Base-by-base conservation (phyloP, 306 rosid genomes). In the Sicyos edulis region DNA sequence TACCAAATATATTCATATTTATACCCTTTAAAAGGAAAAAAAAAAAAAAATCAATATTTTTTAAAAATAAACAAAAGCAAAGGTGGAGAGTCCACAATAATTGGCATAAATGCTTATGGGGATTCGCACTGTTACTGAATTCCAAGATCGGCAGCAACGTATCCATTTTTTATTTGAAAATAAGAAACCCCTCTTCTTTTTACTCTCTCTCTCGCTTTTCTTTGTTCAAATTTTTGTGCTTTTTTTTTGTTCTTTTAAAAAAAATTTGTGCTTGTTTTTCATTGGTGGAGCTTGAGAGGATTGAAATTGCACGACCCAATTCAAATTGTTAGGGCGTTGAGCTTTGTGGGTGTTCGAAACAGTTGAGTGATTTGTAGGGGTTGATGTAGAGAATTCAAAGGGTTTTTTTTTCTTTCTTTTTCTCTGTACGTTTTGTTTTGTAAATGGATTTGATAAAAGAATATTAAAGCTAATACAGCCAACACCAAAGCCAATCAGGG, bases 41-140 rank as follows among this genome's bases (percentile, higher is more conserved):
- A n/a, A n/a, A n/a, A n/a, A n/a, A n/a, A n/a, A 26, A 26, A 26
- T 26, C 3, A 1, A 26, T 2, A 45, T 47, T 47, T 45, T 45
- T 45, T 9, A 5, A 50, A 85, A 50, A 85, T 80, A 78, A 20
- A 15, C 10, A 54, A 73, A 74, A 63, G 74, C 70, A 60, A 73
- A 78, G 88, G 93, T 93, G 99, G 97, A 81, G 85, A 88, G 88
- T 87, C 96, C 92, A 93, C 92, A 87, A 91, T 86, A 91, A 91
- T 88, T 85, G 88, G 99, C 92, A 93, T 88, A 87, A 89, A 91
- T 93, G 96, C 97, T 87, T 87, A 88, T 88, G 82, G 96, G 99
- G 99, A 88, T 81, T 88, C 97, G 91, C 97, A 93, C 92, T 85
- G 86, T 91, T 88, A 88, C 92, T 85, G 88, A 91, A 85, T 91